phyloP scores from a whole-genome alignment of 192 early-diverging fungal species.

The Backusella sp. region DNA sequence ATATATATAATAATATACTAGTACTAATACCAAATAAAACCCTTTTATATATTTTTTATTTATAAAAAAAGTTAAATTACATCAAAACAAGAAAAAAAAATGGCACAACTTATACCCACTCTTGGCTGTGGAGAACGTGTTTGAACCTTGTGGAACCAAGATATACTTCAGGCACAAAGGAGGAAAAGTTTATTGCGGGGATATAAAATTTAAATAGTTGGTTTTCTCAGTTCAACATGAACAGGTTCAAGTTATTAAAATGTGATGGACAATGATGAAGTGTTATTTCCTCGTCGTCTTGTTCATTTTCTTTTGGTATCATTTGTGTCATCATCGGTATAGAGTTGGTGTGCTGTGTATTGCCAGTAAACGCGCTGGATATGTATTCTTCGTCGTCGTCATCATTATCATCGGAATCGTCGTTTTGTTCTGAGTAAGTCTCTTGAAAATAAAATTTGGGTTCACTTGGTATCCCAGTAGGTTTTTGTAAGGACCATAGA shows the following conservation, averaged over 20 bases:
- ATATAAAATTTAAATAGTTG: background rate
- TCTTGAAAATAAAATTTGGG: background rate
- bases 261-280: background rate
- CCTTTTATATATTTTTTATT: background rate
- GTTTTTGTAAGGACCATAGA: background rate
- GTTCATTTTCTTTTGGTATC: background rate
- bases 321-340: background rate
- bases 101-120: background rate
- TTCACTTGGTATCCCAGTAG: background rate
- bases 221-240: background rate
- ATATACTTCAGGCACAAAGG: background rate
- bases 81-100: background rate
- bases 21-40: background rate
- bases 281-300: background rate
- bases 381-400: background rate
- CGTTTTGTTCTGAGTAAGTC: background rate
- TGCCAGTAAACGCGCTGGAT: background rate
- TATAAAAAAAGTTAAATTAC: background rate
- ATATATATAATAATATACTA: background rate
- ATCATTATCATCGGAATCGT: background rate
- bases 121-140: background rate
- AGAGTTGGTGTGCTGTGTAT: background rate
- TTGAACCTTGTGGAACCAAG: background rate
- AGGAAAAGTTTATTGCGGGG: background rate
- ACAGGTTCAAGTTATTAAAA: background rate